These are phyloP conservation scores for Crassisporium funariophilum DNA, from an alignment of 768 basidiomycete genomes.

Conservation along the genomic window DNA sequence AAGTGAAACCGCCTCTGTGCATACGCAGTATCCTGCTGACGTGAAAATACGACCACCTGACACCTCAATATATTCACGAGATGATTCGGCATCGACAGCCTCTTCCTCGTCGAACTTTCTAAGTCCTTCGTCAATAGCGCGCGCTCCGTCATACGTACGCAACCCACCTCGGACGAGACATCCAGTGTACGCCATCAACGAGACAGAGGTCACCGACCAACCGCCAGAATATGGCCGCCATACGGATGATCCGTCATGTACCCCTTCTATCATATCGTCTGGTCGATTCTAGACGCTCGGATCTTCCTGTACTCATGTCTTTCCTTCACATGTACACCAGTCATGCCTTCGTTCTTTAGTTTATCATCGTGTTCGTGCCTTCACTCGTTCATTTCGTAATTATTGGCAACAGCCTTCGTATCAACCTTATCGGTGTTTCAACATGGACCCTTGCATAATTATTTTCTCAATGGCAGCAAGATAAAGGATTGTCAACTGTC, in stretches of 20 bases:
- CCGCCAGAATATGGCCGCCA: slow-evolving; percentile 25
- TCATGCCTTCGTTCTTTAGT: too few species aligned
- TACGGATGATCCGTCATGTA: slow-evolving; percentile 20
- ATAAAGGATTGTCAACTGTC: too few species aligned
- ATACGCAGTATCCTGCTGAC: neutral
- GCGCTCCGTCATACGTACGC: slow-evolving; percentile 21
- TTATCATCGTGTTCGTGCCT: too few species aligned
- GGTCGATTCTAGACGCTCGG: slow-evolving; percentile 17
- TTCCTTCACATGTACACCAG: neutral
- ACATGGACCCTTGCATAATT: too few species aligned
- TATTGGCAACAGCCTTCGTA: too few species aligned
- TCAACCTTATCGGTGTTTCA: too few species aligned
- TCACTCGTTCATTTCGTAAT: too few species aligned
- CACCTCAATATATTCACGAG: neutral
- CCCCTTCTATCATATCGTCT: slow-evolving; percentile 23
- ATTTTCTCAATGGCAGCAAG: too few species aligned
- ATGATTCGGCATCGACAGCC: neutral
- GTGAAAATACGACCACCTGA: neutral
- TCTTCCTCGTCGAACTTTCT: slow-evolving; percentile 17
- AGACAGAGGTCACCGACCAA: slow-evolving; percentile 10
- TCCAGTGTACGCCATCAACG: slow-evolving; percentile 7
- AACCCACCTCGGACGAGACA: slow-evolving; percentile 16
- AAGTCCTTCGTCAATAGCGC: slow-evolving; percentile 15
- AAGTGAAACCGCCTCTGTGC: slow-evolving; percentile 13
- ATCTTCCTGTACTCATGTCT: neutral